A percentile compares a stretch with the other conserved stretches of the same genome.
Conservation (phyloP, 2,329 filamentous ascomycete species). For the Trichoderma oligosporum region DNA sequence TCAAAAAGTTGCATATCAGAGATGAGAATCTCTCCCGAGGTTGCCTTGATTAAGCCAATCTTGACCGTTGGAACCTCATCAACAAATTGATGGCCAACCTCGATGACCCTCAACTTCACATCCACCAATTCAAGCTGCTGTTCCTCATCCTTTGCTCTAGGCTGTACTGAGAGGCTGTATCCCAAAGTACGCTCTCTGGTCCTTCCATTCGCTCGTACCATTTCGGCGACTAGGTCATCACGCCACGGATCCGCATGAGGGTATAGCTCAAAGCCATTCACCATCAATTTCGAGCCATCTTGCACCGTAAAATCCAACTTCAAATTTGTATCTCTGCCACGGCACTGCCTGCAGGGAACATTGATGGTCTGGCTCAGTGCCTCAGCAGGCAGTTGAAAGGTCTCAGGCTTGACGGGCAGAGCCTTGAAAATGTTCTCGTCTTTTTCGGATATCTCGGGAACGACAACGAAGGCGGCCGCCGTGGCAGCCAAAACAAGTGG, state of each 20-base stretch:
- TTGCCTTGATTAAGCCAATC: slow-evolving; percentile 59
- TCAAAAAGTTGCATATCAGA: slow-evolving; percentile 42
- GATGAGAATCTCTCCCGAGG: slow-evolving; percentile 53
- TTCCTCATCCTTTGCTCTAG: slow-evolving; percentile 46
- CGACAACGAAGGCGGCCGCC: slow-evolving; percentile 49
- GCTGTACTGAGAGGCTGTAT: slow-evolving; percentile 45
- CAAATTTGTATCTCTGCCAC: slow-evolving; percentile 44
- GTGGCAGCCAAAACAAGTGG: slow-evolving; percentile 34
- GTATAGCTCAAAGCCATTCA: slow-evolving; percentile 61
- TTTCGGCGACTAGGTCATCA: slow-evolving; percentile 43
- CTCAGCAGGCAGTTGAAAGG: slow-evolving; percentile 36
- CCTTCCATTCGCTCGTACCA: slow-evolving; percentile 40
- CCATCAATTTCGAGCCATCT: slow-evolving; percentile 45
- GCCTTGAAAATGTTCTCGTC: slow-evolving; percentile 43
- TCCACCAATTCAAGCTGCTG: slow-evolving; percentile 50
- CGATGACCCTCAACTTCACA: slow-evolving; percentile 56
- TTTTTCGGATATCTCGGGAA: slow-evolving; percentile 45
- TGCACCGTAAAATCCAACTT: slow-evolving; percentile 54
- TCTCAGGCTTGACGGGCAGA: slow-evolving; percentile 35
- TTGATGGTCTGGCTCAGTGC: slow-evolving; percentile 40
- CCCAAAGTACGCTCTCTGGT: slow-evolving; percentile 43
- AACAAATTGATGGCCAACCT: slow-evolving; percentile 55
- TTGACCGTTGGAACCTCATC: slow-evolving; percentile 53
- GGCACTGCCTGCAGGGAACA: slow-evolving; percentile 54
- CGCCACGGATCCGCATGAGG: slow-evolving; percentile 47